These are phyloP conservation scores for Breviolum minutum DNA, from an alignment of 73 alveolate species.

Conservation along the genomic window DNA sequence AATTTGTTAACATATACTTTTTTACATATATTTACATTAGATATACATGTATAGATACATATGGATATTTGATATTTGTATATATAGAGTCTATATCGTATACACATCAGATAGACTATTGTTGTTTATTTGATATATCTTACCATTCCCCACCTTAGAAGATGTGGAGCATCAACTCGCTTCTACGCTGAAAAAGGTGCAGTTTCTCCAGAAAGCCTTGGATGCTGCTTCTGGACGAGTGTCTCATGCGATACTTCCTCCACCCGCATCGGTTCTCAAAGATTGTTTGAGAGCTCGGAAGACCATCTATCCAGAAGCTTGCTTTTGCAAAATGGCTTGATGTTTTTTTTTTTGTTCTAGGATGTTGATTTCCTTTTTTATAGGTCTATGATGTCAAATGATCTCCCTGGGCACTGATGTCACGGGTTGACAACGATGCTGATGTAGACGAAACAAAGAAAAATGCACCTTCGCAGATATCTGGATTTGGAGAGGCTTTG, in stretches of 20 bases:
- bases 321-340: background rate
- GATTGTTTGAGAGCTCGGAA: constrained; percentile 58
- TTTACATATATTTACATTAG: too few species aligned
- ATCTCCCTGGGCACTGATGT: background rate
- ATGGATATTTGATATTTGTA: background rate
- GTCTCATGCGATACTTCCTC: constrained; percentile 27
- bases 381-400: background rate
- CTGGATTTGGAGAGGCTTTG: too few species aligned
- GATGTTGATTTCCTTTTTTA: background rate
- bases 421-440: too few species aligned
- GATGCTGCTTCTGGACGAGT: constrained; percentile 33
- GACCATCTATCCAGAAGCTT: constrained; percentile 41
- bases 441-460: too few species aligned
- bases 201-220: constrained; percentile 26
- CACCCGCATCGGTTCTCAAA: constrained; percentile 46
- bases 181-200: background rate
- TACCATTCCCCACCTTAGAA: background rate
- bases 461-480: background rate
- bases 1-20: too few species aligned
- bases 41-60: too few species aligned
- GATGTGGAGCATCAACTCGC: too few species aligned
- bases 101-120: background rate
- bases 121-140: background rate
- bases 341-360: too few species aligned
- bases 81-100: background rate